Evolutionary conservation across 208 protist genomes (phyloP).

Genomic region (Angomonas desouzai): DNA sequence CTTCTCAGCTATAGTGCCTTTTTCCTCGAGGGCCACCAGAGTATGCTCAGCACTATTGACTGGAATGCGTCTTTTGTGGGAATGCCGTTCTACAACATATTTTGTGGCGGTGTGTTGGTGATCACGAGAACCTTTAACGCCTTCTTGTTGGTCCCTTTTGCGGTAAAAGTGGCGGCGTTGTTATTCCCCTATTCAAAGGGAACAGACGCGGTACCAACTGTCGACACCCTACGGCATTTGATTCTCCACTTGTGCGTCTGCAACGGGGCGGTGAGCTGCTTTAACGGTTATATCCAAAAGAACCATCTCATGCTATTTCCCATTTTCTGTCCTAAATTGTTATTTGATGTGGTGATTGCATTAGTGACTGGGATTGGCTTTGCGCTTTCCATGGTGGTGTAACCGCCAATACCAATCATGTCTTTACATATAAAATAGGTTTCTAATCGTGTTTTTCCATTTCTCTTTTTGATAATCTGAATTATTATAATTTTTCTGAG

Average conservation of each 20-base stretch:
- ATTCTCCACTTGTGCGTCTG: slow-evolving; percentile 36
- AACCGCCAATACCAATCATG: too few relatives aligned
- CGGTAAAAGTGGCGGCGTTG: slow-evolving; percentile 14
- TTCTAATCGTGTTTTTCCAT: too few relatives aligned
- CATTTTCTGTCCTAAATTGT: slow-evolving; percentile 81
- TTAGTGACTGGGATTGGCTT: slow-evolving; percentile 25
- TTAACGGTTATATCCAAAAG: slow-evolving; percentile 67
- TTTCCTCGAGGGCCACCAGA: slow-evolving; percentile 70
- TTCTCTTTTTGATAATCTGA: neutral
- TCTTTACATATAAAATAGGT: too few relatives aligned
- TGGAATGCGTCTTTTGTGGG: slow-evolving; percentile 77
- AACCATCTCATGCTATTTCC: slow-evolving; percentile 82
- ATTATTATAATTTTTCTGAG: too few relatives aligned
- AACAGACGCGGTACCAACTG: neutral
- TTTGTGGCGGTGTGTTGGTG: slow-evolving; percentile 52
- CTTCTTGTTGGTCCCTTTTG: slow-evolving; percentile 43
- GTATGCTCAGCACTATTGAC: slow-evolving; percentile 69
- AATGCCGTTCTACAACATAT: slow-evolving; percentile 40
- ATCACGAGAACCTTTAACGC: slow-evolving; percentile 59
- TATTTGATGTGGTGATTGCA: slow-evolving; percentile 60
- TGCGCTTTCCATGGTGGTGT: too few relatives aligned
- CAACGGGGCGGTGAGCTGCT: slow-evolving; percentile 38
- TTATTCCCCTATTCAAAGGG: neutral
- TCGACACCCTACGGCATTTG: slow-evolving; percentile 19
- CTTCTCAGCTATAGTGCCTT: slow-evolving; percentile 46